Base-by-base conservation (phyloP, 768 basidiomycete species). In the Cyclocybe aegerita region DNA sequence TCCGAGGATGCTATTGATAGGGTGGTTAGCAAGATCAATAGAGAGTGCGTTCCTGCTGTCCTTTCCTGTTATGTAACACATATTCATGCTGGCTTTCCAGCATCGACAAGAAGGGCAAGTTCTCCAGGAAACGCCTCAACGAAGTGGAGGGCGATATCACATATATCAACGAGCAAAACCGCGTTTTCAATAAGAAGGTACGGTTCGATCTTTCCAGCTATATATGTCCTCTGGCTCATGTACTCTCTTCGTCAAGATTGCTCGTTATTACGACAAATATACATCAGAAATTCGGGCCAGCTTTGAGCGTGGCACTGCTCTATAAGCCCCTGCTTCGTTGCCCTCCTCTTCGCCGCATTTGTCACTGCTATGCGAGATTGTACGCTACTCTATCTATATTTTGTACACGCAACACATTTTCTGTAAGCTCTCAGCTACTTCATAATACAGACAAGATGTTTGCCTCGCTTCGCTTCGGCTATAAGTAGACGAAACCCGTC, bases 161-260 rank as follows among this genome's bases (percentile, higher is more conserved):
- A 4, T 99, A 98, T 66, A 99, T 99, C 81, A 99, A 99, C 77
- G 93, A 98, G 70, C 87, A 89, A 69, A 95, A 98, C 70, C 83
- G 93, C 55, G 93, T 97, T 41, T 98, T 97, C 80, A 97, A 98
- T 82, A 94, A 93, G 74, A 97, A 96, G 87, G 90, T 86, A 23
- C 12, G 68, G 56, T 41, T 45, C 14, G 7, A 12, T 40, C 7
- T 31, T 39, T 5, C 23, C 23, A 3, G 23, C 23, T 23, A 23
- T 5, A 23, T 23, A 3, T 23, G 23, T 23, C 23, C 23, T 23
- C 23, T 23, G 23, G 23, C 23, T 23, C 5, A 23, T 5, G 23
- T 23, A 5, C 23, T 23, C 23, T 23, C 37, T 4, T 49, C 17
- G 39, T 12, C 54, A 44, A 93, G 90, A 93, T 95, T 73, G 88